These are phyloP conservation scores for Xylaria sp. DNA, from an alignment of 2,329 filamentous ascomycete species.

Conservation along the genomic window DNA sequence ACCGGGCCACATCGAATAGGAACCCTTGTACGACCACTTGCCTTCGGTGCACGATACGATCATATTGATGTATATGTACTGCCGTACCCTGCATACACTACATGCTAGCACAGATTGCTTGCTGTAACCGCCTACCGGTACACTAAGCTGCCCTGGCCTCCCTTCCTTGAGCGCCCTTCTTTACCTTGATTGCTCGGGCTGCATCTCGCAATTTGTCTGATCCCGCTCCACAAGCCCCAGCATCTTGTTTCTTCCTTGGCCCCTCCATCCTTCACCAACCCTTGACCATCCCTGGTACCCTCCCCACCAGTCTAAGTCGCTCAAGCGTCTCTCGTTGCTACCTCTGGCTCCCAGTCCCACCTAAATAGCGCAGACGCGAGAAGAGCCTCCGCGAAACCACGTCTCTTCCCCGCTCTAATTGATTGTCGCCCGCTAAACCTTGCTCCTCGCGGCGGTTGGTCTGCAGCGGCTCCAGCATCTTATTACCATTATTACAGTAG, in stretches of 20 bases:
- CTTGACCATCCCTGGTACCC: slow-evolving; percentile 20
- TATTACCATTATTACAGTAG: slow-evolving; percentile 21
- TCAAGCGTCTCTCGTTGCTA: slow-evolving; percentile 18
- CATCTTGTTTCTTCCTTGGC: slow-evolving; percentile 30
- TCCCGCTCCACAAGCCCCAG: slow-evolving; percentile 33
- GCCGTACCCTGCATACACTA: neutral
- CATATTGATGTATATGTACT: neutral
- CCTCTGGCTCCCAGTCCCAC: slow-evolving; percentile 34
- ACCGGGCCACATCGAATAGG: slow-evolving; percentile 24
- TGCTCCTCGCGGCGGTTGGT: slow-evolving; percentile 34
- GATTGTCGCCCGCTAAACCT: slow-evolving; percentile 36
- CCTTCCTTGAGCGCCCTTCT: neutral
- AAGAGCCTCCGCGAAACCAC: slow-evolving; percentile 40
- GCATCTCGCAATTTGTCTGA: slow-evolving; percentile 31
- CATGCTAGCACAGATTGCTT: slow-evolving; percentile 6
- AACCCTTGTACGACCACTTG: slow-evolving; percentile 17
- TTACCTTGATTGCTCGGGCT: slow-evolving; percentile 20
- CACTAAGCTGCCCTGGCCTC: slow-evolving; percentile 2
- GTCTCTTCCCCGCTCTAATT: slow-evolving; percentile 37
- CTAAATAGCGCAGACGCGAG: slow-evolving; percentile 37
- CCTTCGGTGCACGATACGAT: slow-evolving; percentile 18
- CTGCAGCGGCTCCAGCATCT: slow-evolving; percentile 36
- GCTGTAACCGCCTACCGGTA: slow-evolving; percentile 13
- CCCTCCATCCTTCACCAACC: slow-evolving; percentile 20
- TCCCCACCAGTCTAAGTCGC: slow-evolving; percentile 32